phyloP scores from a whole-genome alignment of 305 asterid genomes.

The Fraxinus albicans region DNA sequence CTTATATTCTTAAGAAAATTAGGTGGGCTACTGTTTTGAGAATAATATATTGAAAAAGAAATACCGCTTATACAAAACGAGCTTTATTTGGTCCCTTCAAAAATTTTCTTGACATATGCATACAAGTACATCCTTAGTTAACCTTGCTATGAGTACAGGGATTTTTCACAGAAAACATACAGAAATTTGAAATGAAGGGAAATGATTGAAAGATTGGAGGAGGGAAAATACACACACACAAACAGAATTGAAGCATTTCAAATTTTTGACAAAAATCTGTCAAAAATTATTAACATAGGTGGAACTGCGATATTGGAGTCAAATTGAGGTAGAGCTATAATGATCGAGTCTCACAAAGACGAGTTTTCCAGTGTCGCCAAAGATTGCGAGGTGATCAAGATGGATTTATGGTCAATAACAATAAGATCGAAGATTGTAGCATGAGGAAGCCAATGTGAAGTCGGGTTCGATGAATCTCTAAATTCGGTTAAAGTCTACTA shows the following conservation, averaged over 20 bases:
- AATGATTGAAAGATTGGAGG: no score
- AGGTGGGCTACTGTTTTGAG: background rate
- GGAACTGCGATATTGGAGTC: background rate
- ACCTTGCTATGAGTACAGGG: no score
- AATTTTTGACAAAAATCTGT: no score
- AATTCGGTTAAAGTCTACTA: background rate
- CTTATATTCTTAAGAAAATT: background rate
- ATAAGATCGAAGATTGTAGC: background rate
- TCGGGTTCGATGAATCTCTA: no score
- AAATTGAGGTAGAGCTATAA: background rate
- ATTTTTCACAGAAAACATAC: no score
- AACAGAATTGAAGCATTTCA: no score
- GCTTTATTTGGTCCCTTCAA: background rate
- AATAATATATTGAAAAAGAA: no score
- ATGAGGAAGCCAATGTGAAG: background rate
- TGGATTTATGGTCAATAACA: background rate
- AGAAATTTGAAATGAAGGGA: no score
- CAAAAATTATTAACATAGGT: background rate
- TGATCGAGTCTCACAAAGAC: background rate
- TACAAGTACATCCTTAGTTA: background rate
- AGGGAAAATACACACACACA: no score
- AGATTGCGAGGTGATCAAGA: background rate
- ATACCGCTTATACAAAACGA: background rate
- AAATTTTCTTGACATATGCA: background rate
- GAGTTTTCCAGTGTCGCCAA: background rate